phyloP scores from a whole-genome alignment of 768 basidiomycete genomes.

The Zangia roseola region DNA sequence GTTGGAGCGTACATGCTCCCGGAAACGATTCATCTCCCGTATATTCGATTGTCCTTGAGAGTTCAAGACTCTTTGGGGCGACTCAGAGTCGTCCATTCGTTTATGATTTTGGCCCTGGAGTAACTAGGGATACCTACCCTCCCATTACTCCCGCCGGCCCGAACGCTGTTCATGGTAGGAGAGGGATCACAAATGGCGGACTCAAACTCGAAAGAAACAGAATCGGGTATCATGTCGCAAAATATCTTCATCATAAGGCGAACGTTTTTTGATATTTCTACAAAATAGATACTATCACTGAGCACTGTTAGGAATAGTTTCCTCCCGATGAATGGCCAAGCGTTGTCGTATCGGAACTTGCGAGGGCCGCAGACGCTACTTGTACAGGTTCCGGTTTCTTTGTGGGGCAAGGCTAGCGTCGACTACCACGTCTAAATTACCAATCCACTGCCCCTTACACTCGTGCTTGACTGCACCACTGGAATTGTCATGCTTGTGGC shows the following conservation, averaged over 20 bases:
- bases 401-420: background rate
- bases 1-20: conserved; percentile 81
- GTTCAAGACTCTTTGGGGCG: conserved; percentile 75
- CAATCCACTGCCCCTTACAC: background rate
- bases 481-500: conserved; percentile 2
- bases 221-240: conserved; percentile 52
- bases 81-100: conserved; percentile 78
- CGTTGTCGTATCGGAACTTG: too few species aligned
- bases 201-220: conserved; percentile 37
- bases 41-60: conserved; percentile 71
- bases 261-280: conserved; percentile 3
- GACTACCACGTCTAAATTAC: background rate
- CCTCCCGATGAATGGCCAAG: too few species aligned
- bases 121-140: conserved; percentile 56
- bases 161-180: conserved; percentile 21
- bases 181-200: conserved; percentile 11
- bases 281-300: too few species aligned
- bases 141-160: conserved; percentile 22
- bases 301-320: too few species aligned
- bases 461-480: background rate
- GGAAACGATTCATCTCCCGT: conserved; percentile 79
- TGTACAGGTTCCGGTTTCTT: background rate
- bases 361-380: background rate
- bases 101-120: conserved; percentile 73
- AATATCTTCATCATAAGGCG: conserved; percentile 37